Conservation (phyloP, 2,329 filamentous ascomycete species). For the Aspergillus neoniger region DNA sequence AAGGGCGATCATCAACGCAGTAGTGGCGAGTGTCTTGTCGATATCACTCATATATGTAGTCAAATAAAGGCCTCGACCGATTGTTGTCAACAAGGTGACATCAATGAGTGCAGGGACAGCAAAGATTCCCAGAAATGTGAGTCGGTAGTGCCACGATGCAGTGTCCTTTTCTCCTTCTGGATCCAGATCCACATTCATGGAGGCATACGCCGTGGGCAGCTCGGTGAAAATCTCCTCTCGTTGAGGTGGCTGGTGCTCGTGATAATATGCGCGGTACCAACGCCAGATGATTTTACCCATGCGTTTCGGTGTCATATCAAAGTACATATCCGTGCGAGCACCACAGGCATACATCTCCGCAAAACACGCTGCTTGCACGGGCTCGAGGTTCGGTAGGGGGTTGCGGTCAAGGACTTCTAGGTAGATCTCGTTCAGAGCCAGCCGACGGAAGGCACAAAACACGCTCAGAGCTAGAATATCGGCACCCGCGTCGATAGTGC, state of each 20-base stretch:
- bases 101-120: slow-evolving; percentile 64
- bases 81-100: slow-evolving; percentile 59
- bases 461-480: slow-evolving; percentile 59
- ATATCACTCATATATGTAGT: slow-evolving; percentile 55
- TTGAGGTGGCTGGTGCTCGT: slow-evolving; percentile 33
- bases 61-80: slow-evolving; percentile 62
- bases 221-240: slow-evolving; percentile 31
- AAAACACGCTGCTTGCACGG: slow-evolving; percentile 64
- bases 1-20: slow-evolving; percentile 59
- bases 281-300: slow-evolving; percentile 47
- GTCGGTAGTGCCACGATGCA: slow-evolving; percentile 50
- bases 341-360: slow-evolving; percentile 64
- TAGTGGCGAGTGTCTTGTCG: slow-evolving; percentile 54
- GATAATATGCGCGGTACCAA: slow-evolving; percentile 47
- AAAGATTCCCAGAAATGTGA: slow-evolving; percentile 63
- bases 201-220: slow-evolving; percentile 54
- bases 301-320: slow-evolving; percentile 55
- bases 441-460: slow-evolving; percentile 58
- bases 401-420: slow-evolving; percentile 63
- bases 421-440: slow-evolving; percentile 63
- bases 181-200: slow-evolving; percentile 54
- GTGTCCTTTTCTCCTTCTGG: slow-evolving; percentile 43
- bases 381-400: slow-evolving; percentile 60
- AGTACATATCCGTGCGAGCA: slow-evolving; percentile 63
- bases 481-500: slow-evolving; percentile 46